These are phyloP conservation scores for Coemansia sp. DNA, from an alignment of 192 early-diverging fungal species.

Conservation along the genomic window DNA sequence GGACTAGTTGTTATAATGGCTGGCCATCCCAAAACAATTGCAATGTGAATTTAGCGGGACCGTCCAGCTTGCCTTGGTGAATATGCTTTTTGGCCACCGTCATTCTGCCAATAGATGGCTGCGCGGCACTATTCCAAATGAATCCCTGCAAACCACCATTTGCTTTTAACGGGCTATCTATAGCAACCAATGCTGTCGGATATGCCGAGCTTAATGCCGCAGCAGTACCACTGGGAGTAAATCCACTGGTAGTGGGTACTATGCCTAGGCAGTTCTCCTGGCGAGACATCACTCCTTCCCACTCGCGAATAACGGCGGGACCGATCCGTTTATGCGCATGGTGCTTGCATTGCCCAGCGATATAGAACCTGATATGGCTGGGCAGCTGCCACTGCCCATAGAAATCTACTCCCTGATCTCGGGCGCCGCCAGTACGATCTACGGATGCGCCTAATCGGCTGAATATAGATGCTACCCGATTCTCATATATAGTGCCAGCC, in stretches of 20 bases:
- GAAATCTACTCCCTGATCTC: conserved; percentile 43
- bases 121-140: conserved; percentile 47
- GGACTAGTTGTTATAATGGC: too few species aligned
- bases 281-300: conserved; percentile 51
- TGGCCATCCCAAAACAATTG: conserved; percentile 49
- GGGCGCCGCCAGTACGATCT: conserved; percentile 39
- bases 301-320: conserved; percentile 43
- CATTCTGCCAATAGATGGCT: conserved; percentile 35
- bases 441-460: conserved; percentile 28
- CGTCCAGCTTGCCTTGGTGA: conserved; percentile 17
- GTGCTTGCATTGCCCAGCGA: conserved; percentile 48
- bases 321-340: conserved; percentile 48
- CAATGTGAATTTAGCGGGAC: conserved; percentile 34
- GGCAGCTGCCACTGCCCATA: conserved; percentile 35
- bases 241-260: conserved; percentile 37
- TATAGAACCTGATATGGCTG: conserved; percentile 19
- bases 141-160: conserved; percentile 26
- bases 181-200: conserved; percentile 35
- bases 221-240: conserved; percentile 25
- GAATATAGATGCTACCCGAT: conserved; percentile 19
- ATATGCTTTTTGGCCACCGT: conserved; percentile 38
- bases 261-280: conserved; percentile 38
- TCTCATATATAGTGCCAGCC: conserved; percentile 38
- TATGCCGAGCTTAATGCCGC: conserved; percentile 37
- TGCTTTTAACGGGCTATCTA: conserved; percentile 7